Conservation (phyloP, 371 early-diverging fungal species). For the Entomophthora muscae region DNA sequence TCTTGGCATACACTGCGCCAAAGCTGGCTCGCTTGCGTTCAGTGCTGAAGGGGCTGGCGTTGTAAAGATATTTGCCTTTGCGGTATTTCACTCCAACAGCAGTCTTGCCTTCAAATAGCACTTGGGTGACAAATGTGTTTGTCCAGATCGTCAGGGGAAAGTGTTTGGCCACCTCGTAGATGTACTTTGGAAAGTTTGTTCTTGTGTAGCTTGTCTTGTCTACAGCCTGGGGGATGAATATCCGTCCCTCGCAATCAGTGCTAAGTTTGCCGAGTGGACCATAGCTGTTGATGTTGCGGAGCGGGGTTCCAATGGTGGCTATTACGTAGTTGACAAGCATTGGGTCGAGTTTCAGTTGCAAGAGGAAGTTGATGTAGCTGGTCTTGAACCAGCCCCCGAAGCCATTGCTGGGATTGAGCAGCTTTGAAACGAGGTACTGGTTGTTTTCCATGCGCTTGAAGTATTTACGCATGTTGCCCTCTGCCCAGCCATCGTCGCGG, state of each 20-base stretch:
- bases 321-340: not conserved
- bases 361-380: constrained; percentile 3
- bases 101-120: no score
- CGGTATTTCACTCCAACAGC: constrained; percentile 1
- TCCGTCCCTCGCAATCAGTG: not conserved
- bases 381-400: constrained; percentile 5
- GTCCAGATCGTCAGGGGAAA: not conserved
- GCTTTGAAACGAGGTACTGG: not conserved
- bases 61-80: no score
- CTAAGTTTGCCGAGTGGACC: not conserved
- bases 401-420: not conserved
- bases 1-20: constrained; percentile 11
- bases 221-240: no score
- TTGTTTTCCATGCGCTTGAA: constrained; percentile 5
- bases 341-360: not conserved
- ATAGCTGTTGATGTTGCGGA: not conserved
- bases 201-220: no score
- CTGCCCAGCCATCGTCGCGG: not conserved
- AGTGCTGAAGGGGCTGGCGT: not conserved
- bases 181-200: no score
- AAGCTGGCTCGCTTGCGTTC: not conserved
- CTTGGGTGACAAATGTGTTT: constrained; percentile 3
- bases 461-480: constrained; percentile 6
- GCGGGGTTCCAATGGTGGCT: not conserved
- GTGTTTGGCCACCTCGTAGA: not conserved